These are phyloP conservation scores for Barnettozyma hawaiiensis DNA, from an alignment of 1,139 yeast species.

Conservation along the genomic window DNA sequence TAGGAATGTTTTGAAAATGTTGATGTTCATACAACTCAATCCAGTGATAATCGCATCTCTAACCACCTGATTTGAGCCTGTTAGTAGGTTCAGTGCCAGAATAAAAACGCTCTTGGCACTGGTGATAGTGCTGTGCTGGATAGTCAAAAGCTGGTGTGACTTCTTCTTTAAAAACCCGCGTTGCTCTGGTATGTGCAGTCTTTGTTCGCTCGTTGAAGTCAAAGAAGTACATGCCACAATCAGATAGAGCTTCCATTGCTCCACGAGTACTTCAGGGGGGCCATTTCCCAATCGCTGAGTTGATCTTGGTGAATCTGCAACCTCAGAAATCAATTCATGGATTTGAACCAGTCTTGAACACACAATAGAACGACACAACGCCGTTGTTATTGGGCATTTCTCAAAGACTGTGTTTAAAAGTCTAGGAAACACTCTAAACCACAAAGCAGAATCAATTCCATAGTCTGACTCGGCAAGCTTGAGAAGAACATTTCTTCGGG, in stretches of 20 bases:
- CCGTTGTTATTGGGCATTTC: slow-evolving; percentile 88
- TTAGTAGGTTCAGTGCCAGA: slow-evolving; percentile 78
- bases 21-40: slow-evolving; percentile 81
- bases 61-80: slow-evolving; percentile 63
- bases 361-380: slow-evolving; percentile 86
- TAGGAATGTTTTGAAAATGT: slow-evolving; percentile 75
- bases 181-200: slow-evolving; percentile 50
- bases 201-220: slow-evolving; percentile 86
- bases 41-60: slow-evolving; percentile 86
- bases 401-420: slow-evolving; percentile 69
- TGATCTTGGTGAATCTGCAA: slow-evolving; percentile 44
- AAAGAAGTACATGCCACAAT: slow-evolving; percentile 90
- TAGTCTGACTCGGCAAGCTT: slow-evolving; percentile 84
- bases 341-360: slow-evolving; percentile 85
- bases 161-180: slow-evolving; percentile 39
- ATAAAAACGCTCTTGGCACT: slow-evolving; percentile 88
- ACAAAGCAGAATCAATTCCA: slow-evolving; percentile 91
- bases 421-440: slow-evolving; percentile 86
- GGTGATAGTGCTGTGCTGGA: slow-evolving; percentile 87
- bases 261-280: slow-evolving; percentile 70
- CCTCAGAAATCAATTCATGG: slow-evolving; percentile 70
- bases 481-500: slow-evolving; percentile 56
- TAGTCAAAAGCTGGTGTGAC: slow-evolving; percentile 69
- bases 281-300: slow-evolving; percentile 28
- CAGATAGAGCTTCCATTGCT: slow-evolving; percentile 84